These are phyloP conservation scores for Adenanthera pavonina DNA, from an alignment of 306 rosid genomes.

Conservation along the genomic window DNA sequence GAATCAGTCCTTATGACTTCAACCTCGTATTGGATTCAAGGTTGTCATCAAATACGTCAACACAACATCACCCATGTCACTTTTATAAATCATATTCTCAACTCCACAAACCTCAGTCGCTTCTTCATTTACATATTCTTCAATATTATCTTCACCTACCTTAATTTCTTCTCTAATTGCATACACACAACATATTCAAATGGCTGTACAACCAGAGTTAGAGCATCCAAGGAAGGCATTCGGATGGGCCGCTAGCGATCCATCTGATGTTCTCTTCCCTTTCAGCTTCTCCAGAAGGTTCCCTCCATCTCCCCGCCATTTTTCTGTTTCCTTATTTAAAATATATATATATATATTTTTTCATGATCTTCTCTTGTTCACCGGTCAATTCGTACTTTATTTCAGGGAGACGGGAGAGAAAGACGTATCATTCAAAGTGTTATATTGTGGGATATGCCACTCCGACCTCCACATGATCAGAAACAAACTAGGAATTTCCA, in stretches of 20 bases:
- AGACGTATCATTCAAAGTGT: constrained; percentile 45
- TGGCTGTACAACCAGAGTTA: constrained; percentile 21
- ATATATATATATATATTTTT: too few relatives aligned
- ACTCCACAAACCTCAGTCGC: background rate
- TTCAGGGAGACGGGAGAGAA: constrained; percentile 30
- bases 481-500: constrained; percentile 41
- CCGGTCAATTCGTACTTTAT: too few relatives aligned
- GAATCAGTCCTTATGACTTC: background rate
- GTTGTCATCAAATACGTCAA: background rate
- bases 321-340: background rate
- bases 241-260: constrained; percentile 47
- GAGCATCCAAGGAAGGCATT: constrained; percentile 46
- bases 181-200: background rate
- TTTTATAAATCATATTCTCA: background rate
- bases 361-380: too few relatives aligned
- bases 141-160: too few relatives aligned
- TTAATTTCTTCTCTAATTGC: too few relatives aligned
- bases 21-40: background rate
- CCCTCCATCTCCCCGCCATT: background rate
- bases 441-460: constrained; percentile 57
- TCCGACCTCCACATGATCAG: constrained; percentile 41
- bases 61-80: background rate
- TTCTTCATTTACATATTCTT: too few relatives aligned
- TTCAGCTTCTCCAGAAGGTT: constrained; percentile 55
- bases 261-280: constrained; percentile 51